Conservation (phyloP, 2,329 filamentous ascomycete genomes). For the Paradendryphiella salina region DNA sequence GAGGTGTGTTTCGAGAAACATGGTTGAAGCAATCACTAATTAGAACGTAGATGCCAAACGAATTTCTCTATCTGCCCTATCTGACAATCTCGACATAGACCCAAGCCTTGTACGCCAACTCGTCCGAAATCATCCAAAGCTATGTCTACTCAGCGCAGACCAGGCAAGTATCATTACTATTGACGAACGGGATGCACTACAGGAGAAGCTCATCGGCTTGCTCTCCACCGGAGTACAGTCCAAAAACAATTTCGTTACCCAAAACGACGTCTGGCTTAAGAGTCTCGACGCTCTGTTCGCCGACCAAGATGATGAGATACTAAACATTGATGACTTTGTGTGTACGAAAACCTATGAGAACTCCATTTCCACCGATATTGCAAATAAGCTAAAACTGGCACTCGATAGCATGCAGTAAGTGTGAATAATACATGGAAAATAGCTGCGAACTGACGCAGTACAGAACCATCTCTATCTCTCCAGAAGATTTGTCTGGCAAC, state of each 20-base stretch:
- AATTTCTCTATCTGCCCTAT: conserved; percentile 20
- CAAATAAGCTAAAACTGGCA: conserved; percentile 12
- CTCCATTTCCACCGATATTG: background rate
- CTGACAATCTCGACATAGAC: conserved; percentile 28
- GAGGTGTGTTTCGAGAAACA: conserved; percentile 7
- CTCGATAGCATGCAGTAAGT: conserved; percentile 24
- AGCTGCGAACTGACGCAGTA: background rate
- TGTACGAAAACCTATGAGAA: conserved; percentile 18
- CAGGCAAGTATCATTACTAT: conserved; percentile 30
- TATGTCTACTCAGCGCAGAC: conserved; percentile 34
- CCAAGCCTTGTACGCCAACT: conserved; percentile 24
- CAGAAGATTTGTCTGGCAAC: conserved; percentile 23
- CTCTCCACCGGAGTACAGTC: conserved; percentile 18
- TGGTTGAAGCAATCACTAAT: conserved; percentile 2
- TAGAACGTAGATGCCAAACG: conserved; percentile 15
- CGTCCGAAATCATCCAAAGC: conserved; percentile 17
- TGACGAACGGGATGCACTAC: conserved; percentile 25
- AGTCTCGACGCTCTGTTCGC: conserved; percentile 29
- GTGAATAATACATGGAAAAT: background rate
- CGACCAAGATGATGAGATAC: conserved; percentile 13
- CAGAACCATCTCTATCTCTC: conserved; percentile 21
- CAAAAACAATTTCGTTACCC: conserved; percentile 23
- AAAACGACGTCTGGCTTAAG: conserved; percentile 28
- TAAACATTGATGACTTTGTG: conserved; percentile 24
- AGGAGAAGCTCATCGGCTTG: conserved; percentile 11